Evolutionary conservation across 345 rosid species (phyloP).

Genomic region (Sonneratia alba): DNA sequence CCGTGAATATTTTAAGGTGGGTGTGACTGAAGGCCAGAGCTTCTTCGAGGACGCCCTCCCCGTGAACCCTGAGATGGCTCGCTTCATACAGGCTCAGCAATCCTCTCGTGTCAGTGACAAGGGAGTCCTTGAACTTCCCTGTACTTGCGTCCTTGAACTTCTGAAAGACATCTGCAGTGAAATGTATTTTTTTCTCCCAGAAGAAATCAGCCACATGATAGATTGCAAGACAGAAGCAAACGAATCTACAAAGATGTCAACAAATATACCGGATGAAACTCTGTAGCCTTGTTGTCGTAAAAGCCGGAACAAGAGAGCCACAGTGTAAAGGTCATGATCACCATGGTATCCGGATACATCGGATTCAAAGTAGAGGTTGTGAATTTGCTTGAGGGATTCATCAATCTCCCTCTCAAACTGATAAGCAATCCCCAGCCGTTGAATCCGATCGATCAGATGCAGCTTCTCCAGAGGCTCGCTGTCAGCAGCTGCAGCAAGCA

Average conservation of each 20-base stretch:
- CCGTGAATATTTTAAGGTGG: slow-evolving; percentile 9
- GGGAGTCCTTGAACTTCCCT: slow-evolving; percentile 9
- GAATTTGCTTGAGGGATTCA: not conserved
- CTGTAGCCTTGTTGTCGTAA: slow-evolving; percentile 15
- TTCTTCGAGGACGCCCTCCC: slow-evolving; percentile 27
- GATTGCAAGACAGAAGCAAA: too few species aligned
- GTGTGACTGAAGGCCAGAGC: slow-evolving; percentile 25
- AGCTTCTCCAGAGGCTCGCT: not conserved
- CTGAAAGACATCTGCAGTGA: slow-evolving; percentile 19
- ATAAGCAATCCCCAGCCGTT: slow-evolving; percentile 13
- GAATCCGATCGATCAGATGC: slow-evolving; percentile 13
- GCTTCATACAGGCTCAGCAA: slow-evolving; percentile 32
- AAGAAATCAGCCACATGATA: too few species aligned
- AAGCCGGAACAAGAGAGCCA: slow-evolving; percentile 18
- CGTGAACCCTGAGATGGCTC: slow-evolving; percentile 18
- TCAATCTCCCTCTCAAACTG: slow-evolving; percentile 16
- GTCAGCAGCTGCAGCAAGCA: not conserved
- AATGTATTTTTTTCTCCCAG: too few species aligned
- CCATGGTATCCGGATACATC: not conserved
- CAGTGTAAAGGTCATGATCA: slow-evolving; percentile 1
- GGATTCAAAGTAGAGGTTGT: not conserved
- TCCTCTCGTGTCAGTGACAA: not conserved
- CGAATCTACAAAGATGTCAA: too few species aligned
- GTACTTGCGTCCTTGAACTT: slow-evolving; percentile 16
- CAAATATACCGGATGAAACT: not conserved